phyloP scores from a whole-genome alignment of 306 rosid genomes.

The Trifolium repens region DNA sequence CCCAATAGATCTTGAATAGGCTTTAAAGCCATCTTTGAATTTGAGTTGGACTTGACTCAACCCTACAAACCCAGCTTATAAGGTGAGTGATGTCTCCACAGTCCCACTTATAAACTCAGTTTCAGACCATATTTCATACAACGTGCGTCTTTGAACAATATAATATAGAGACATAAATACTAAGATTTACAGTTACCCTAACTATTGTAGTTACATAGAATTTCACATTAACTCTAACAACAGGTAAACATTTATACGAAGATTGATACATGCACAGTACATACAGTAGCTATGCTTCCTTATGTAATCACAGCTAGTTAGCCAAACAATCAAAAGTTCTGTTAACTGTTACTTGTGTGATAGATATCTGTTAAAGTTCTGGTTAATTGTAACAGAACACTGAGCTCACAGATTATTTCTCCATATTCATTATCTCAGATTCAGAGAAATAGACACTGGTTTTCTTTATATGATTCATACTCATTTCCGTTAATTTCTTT shows the following conservation, averaged over 20 bases:
- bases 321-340: background rate
- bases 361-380: background rate
- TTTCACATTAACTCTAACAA: background rate
- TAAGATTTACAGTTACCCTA: background rate
- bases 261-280: background rate
- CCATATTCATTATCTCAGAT: background rate
- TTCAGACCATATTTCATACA: background rate
- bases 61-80: background rate
- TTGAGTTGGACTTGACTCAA: background rate
- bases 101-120: background rate
- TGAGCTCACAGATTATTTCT: background rate
- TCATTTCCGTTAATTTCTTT: constrained; percentile 1
- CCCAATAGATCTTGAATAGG: background rate
- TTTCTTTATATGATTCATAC: background rate
- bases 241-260: constrained; percentile 12
- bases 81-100: background rate
- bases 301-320: background rate
- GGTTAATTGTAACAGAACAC: background rate
- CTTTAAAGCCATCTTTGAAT: background rate
- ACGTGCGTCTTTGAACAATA: background rate
- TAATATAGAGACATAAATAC: background rate
- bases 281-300: background rate
- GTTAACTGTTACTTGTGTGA: background rate
- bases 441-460: background rate
- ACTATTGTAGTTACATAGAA: background rate